Evolutionary conservation across 768 basidiomycete species (phyloP).

Genomic region (Suillus luteus): DNA sequence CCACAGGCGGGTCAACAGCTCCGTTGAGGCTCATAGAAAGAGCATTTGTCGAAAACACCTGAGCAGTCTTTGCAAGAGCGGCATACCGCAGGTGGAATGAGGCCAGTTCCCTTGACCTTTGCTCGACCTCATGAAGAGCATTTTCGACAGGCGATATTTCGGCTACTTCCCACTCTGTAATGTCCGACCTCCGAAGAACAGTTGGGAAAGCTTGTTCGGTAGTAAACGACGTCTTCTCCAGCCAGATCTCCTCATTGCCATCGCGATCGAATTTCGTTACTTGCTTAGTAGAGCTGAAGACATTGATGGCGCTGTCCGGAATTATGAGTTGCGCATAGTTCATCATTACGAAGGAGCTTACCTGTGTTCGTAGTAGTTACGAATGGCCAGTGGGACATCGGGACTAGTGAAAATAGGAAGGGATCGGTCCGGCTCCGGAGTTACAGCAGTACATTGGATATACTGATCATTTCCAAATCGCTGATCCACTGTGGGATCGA

Average conservation of each 20-base stretch:
- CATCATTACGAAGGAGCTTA: slow-evolving; percentile 27
- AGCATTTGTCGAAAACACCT: slow-evolving; percentile 73
- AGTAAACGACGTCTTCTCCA: slow-evolving; percentile 85
- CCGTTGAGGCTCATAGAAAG: slow-evolving; percentile 86
- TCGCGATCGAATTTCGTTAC: slow-evolving; percentile 64
- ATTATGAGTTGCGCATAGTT: slow-evolving; percentile 8
- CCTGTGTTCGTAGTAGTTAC: slow-evolving; percentile 89
- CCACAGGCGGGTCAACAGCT: slow-evolving; percentile 79
- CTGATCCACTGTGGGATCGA: slow-evolving; percentile 79
- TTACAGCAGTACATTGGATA: slow-evolving; percentile 86
- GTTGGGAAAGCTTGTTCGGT: slow-evolving; percentile 92
- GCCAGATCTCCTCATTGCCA: slow-evolving; percentile 75
- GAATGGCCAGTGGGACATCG: slow-evolving; percentile 77
- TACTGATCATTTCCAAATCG: slow-evolving; percentile 79
- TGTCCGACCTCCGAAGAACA: slow-evolving; percentile 86
- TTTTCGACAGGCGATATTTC: slow-evolving; percentile 87
- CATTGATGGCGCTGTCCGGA: slow-evolving; percentile 66
- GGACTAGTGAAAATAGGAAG: slow-evolving; percentile 82
- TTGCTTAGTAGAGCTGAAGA: slow-evolving; percentile 78
- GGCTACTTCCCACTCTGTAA: slow-evolving; percentile 65
- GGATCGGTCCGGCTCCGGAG: slow-evolving; percentile 79
- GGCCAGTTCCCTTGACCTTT: slow-evolving; percentile 76
- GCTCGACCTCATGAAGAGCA: slow-evolving; percentile 79
- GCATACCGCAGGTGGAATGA: slow-evolving; percentile 71
- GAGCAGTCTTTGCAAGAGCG: slow-evolving; percentile 74